Conservation (phyloP, 2,329 filamentous ascomycete genomes). For the Aspergillus texensis region DNA sequence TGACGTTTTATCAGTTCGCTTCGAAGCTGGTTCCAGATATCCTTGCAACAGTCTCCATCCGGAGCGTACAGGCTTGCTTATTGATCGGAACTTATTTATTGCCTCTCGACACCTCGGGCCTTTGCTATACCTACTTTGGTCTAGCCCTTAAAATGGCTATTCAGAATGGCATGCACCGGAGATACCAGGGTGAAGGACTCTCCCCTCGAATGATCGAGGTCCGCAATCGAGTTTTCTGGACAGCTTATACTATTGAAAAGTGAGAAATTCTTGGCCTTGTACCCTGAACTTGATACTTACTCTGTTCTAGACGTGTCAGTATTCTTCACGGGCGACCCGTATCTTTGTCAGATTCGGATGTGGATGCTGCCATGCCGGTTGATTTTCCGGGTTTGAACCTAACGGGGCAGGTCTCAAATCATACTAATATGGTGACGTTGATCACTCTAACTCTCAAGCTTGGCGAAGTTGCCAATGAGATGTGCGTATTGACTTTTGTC, state of each 20-base stretch:
- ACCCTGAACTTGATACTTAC: slow-evolving; percentile 10
- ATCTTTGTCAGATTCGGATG: slow-evolving; percentile 56
- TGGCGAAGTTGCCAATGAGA: slow-evolving; percentile 44
- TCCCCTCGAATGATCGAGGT: slow-evolving; percentile 55
- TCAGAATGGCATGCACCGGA: slow-evolving; percentile 63
- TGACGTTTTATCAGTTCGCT: slow-evolving; percentile 60
- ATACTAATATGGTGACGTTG: slow-evolving; percentile 51
- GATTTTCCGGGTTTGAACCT: slow-evolving; percentile 50
- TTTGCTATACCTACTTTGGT: slow-evolving; percentile 61
- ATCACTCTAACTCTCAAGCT: slow-evolving; percentile 49
- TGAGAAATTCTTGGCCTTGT: slow-evolving; percentile 26
- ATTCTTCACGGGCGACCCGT: slow-evolving; percentile 59
- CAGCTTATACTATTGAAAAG: slow-evolving; percentile 60
- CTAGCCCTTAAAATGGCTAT: slow-evolving; percentile 60
- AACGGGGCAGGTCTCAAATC: slow-evolving; percentile 45
- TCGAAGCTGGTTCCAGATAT: slow-evolving; percentile 59
- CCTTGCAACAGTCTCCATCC: slow-evolving; percentile 58
- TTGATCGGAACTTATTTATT: slow-evolving; percentile 60
- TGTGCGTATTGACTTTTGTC: slow-evolving; percentile 29
- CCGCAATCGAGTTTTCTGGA: slow-evolving; percentile 61
- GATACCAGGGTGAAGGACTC: slow-evolving; percentile 51
- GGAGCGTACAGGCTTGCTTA: slow-evolving; percentile 62
- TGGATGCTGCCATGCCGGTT: slow-evolving; percentile 57
- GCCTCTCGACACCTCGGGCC: slow-evolving; percentile 58
- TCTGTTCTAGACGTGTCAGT: slow-evolving; percentile 51